Percentiles rank a stretch among this genome's conserved stretches.
Evolutionary conservation across 768 basidiomycete genomes (phyloP).

Genomic region (Trametes elegans): DNA sequence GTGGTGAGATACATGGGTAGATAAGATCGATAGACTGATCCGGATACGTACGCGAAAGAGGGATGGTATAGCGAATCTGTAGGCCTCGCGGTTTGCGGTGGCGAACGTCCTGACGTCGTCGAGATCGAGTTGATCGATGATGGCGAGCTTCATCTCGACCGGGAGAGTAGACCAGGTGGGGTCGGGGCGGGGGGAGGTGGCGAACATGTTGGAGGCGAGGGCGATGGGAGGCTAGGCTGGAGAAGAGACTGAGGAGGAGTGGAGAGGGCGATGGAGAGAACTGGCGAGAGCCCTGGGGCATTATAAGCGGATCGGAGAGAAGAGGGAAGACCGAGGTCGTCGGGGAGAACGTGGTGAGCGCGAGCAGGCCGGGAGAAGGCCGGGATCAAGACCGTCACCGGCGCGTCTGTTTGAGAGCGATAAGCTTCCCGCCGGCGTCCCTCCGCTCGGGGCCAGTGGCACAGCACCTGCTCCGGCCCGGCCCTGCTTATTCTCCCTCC

Average conservation of each 20-base stretch:
- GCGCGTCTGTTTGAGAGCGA: constrained; percentile 4
- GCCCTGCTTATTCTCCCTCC: constrained; percentile 9
- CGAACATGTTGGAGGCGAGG: constrained; percentile 11
- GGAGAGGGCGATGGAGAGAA: constrained; percentile 8
- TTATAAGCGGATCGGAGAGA: neutral
- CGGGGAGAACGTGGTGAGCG: constrained; percentile 9
- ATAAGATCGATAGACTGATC: neutral
- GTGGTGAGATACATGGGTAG: neutral
- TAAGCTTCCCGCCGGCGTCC: constrained; percentile 13
- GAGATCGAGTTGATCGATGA: constrained; percentile 49
- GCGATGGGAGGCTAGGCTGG: neutral
- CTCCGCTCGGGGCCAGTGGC: neutral
- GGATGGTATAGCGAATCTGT: constrained; percentile 53
- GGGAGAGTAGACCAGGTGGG: constrained; percentile 56
- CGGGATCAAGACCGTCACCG: constrained; percentile 19
- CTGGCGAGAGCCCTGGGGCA: neutral
- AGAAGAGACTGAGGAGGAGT: neutral
- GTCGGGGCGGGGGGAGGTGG: constrained; percentile 4
- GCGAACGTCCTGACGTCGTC: constrained; percentile 48
- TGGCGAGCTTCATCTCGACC: constrained; percentile 59
- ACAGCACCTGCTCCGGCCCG: neutral
- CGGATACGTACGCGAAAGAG: constrained; percentile 53
- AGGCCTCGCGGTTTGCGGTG: constrained; percentile 46
- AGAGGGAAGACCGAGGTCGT: constrained; percentile 20
- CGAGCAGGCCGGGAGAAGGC: neutral